Percentiles rank a stretch among this genome's conserved stretches.
These are phyloP conservation scores for Phytophthora brassicae DNA, from an alignment of 352 stramenopile genomes.

Conservation along the genomic window DNA sequence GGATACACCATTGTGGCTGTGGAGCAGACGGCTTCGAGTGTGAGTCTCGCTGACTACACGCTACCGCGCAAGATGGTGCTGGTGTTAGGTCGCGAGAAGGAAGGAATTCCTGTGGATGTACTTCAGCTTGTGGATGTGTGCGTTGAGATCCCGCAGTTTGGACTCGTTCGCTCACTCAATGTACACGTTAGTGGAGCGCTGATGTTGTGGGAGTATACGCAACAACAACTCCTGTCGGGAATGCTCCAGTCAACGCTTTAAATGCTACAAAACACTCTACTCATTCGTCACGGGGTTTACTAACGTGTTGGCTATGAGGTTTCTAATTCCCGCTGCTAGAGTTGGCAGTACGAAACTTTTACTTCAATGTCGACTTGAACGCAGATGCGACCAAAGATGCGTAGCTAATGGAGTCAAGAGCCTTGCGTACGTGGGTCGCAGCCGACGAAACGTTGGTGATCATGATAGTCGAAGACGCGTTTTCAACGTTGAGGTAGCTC, in stretches of 20 bases:
- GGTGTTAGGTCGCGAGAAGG: constrained; percentile 96
- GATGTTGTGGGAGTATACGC: constrained; percentile 96
- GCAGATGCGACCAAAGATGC: constrained; percentile 41
- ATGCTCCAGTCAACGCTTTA: constrained; percentile 24
- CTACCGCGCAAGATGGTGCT: constrained; percentile 93
- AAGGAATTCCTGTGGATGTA: constrained; percentile 95
- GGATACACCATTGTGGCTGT: constrained; percentile 94
- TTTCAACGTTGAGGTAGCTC: constrained; percentile 27
- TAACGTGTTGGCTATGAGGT: no score
- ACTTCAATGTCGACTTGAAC: no score
- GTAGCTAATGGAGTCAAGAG: constrained; percentile 47
- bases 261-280: no score
- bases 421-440: constrained; percentile 21
- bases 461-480: constrained; percentile 38
- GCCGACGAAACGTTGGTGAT: constrained; percentile 49
- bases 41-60: constrained; percentile 75
- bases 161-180: constrained; percentile 96
- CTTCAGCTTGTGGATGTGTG: constrained; percentile 95
- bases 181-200: constrained; percentile 96
- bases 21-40: constrained; percentile 93
- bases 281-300: no score
- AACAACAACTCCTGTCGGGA: constrained; percentile 72
- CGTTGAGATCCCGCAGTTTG: constrained; percentile 97
- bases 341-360: no score
- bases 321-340: no score